Evolutionary conservation across 2,329 filamentous ascomycete genomes (phyloP).

Genomic region (Daldinia sp.): DNA sequence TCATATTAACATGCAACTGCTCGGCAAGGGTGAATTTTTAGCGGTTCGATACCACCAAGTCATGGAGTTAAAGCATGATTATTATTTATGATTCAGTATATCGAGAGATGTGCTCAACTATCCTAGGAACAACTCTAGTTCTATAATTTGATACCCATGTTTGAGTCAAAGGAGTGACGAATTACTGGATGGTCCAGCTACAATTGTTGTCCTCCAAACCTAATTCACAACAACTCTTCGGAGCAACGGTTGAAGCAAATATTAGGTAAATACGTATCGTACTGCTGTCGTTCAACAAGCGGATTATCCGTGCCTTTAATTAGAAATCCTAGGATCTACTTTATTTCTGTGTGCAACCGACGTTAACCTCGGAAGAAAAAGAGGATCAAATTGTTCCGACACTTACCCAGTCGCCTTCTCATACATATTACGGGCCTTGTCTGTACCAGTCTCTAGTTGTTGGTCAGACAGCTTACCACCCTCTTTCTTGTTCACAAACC

Average conservation of each 20-base stretch:
- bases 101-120: not conserved
- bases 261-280: not conserved
- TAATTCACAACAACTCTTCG: not conserved
- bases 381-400: not conserved
- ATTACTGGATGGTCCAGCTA: not conserved
- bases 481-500: slow-evolving; percentile 43
- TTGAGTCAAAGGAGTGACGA: not conserved
- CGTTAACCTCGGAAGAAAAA: slow-evolving; percentile 1
- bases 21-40: not conserved
- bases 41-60: not conserved
- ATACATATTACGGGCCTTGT: slow-evolving; percentile 50
- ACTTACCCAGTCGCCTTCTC: slow-evolving; percentile 57
- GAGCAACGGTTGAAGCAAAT: not conserved
- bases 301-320: slow-evolving; percentile 41
- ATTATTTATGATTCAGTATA: not conserved
- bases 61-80: not conserved
- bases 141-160: not conserved
- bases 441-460: slow-evolving; percentile 49
- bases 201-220: not conserved
- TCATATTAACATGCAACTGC: not conserved
- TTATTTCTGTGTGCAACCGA: slow-evolving; percentile 50
- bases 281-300: not conserved
- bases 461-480: slow-evolving; percentile 34
- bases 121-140: not conserved
- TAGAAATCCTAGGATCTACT: slow-evolving; percentile 53